These are phyloP conservation scores for Calycina marina DNA, from an alignment of 2,329 filamentous ascomycete genomes.

Conservation along the genomic window DNA sequence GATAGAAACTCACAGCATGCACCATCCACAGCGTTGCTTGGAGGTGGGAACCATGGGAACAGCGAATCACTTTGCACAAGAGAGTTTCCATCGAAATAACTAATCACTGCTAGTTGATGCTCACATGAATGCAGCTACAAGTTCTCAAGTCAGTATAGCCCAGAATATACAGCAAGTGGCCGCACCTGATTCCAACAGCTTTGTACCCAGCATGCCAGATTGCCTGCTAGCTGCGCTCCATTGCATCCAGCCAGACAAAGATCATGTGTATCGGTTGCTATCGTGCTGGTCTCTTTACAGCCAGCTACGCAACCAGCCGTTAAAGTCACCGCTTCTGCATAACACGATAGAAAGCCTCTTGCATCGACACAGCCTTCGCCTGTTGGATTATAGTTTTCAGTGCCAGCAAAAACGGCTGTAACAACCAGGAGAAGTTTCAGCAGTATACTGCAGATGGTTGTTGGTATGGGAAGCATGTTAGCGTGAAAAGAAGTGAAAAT, in stretches of 20 bases:
- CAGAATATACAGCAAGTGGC: not conserved
- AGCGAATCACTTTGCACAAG: not conserved
- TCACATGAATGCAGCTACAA: constrained; percentile 8
- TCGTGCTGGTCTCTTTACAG: not conserved
- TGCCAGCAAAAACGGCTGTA: not conserved
- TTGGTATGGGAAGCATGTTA: no score
- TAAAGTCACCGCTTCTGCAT: not conserved
- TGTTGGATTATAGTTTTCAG: not conserved
- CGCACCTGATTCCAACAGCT: constrained; percentile 9
- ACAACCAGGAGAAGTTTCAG: no score
- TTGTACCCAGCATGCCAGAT: constrained; percentile 8
- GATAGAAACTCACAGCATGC: not conserved
- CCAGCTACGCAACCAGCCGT: not conserved
- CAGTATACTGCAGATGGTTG: no score
- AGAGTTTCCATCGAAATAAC: constrained; percentile 3
- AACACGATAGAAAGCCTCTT: not conserved
- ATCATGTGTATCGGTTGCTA: not conserved
- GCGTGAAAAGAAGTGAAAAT: no score
- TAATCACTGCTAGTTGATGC: constrained; percentile 6
- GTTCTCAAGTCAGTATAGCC: no score
- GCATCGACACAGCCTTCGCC: not conserved
- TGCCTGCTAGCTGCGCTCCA: constrained; percentile 4
- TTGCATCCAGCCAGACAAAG: constrained; percentile 3
- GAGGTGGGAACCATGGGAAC: not conserved
- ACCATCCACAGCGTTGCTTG: not conserved